Percentiles rank a stretch among this genome's conserved stretches.
Evolutionary conservation across 495 filamentous ascomycete genomes (phyloP).

Genomic region (Immersiella caudata): DNA sequence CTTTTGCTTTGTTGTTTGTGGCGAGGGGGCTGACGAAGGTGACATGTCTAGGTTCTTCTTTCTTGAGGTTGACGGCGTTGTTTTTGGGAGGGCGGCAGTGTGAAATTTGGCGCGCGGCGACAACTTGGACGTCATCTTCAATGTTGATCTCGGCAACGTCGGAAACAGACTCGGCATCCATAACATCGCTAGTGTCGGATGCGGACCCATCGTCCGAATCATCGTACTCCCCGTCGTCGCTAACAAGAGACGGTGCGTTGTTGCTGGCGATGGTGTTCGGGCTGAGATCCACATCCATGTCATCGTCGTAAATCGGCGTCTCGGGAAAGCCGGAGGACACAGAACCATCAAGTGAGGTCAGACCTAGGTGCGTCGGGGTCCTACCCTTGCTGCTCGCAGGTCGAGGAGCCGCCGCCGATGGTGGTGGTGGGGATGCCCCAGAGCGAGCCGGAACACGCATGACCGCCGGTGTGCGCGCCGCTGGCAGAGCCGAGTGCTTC

Average conservation of each 20-base stretch:
- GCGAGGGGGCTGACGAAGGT: constrained; percentile 44
- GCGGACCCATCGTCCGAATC: constrained; percentile 54
- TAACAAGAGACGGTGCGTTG: constrained; percentile 80
- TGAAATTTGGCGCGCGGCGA: constrained; percentile 38
- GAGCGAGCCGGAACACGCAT: constrained; percentile 62
- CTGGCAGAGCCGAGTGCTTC: constrained; percentile 28
- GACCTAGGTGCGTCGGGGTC: constrained; percentile 25
- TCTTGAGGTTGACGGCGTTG: constrained; percentile 43
- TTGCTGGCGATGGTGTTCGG: constrained; percentile 81
- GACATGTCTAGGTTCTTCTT: constrained; percentile 50
- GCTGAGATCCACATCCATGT: constrained; percentile 67
- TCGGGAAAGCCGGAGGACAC: constrained; percentile 38
- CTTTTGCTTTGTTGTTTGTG: constrained; percentile 8
- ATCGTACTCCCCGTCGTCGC: constrained; percentile 80
- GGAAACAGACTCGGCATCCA: constrained; percentile 47
- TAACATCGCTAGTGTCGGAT: constrained; percentile 47
- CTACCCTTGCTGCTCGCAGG: constrained; percentile 60
- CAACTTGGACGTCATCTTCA: constrained; percentile 43
- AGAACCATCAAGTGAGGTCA: neutral
- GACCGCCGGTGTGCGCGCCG: constrained; percentile 43
- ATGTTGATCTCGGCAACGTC: constrained; percentile 55
- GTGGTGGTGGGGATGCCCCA: constrained; percentile 58
- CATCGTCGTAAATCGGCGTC: constrained; percentile 50
- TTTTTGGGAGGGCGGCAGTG: constrained; percentile 32
- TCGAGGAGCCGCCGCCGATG: constrained; percentile 45